These are phyloP conservation scores for Hypoxylon cercidicola DNA, from an alignment of 495 filamentous ascomycete species.

Conservation along the genomic window DNA sequence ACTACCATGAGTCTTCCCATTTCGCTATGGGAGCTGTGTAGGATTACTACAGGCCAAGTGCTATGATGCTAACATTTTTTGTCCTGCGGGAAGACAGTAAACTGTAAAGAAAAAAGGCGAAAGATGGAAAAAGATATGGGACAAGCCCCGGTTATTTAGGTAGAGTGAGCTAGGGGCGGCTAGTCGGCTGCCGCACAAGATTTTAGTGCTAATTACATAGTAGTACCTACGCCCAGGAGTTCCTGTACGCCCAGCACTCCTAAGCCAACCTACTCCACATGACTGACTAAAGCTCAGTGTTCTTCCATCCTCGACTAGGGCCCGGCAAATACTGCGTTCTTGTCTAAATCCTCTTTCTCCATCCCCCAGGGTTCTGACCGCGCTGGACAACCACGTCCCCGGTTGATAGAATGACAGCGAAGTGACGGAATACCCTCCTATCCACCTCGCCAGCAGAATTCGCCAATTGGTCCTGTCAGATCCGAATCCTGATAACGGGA, in stretches of 20 bases:
- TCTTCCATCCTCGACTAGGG: conserved; percentile 40
- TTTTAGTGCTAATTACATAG: conserved; percentile 14
- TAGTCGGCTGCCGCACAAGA: conserved; percentile 20
- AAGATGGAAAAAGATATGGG: conserved; percentile 8
- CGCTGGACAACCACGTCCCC: too few species aligned
- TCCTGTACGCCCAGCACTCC: background rate
- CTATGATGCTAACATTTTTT: conserved; percentile 35
- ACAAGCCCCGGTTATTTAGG: conserved; percentile 31
- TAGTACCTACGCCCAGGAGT: too few species aligned
- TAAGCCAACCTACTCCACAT: background rate
- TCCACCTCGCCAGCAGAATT: conserved; percentile 1
- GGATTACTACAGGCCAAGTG: conserved; percentile 20
- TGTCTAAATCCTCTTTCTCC: conserved; percentile 19
- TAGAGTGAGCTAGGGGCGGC: conserved; percentile 7
- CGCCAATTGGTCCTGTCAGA: conserved; percentile 38
- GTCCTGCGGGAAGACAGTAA: conserved; percentile 5
- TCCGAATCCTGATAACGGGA: conserved; percentile 28
- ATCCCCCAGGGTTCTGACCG: background rate
- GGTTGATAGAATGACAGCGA: too few species aligned
- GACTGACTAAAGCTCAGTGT: conserved; percentile 23
- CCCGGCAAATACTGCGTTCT: conserved; percentile 16
- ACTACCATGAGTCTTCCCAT: conserved; percentile 17
- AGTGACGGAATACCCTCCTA: too few species aligned
- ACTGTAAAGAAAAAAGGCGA: background rate
- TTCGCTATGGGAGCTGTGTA: background rate